These are phyloP conservation scores for Chytriomyces sp. DNA, from an alignment of 192 early-diverging fungal species.

Conservation along the genomic window DNA sequence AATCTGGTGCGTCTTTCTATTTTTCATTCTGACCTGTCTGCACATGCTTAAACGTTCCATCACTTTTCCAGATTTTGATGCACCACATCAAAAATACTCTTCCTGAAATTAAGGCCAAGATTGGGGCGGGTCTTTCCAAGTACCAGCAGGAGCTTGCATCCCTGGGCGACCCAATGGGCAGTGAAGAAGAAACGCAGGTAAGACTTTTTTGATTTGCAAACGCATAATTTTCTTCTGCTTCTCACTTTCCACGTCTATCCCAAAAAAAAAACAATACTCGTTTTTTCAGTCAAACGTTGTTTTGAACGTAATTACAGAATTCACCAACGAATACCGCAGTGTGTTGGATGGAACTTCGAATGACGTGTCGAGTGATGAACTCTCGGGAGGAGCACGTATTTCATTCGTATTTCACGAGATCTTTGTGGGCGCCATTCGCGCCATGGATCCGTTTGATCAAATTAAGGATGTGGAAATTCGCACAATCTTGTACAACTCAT, in stretches of 20 bases:
- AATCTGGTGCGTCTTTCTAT: constrained; percentile 73
- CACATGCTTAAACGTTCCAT: not conserved
- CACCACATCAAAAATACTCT: constrained; percentile 99
- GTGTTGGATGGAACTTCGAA: constrained; percentile 95
- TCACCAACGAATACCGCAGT: constrained; percentile 95
- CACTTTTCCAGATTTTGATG: constrained; percentile 83
- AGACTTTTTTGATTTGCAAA: constrained; percentile 2
- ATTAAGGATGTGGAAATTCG: constrained; percentile 99
- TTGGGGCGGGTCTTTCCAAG: constrained; percentile 80
- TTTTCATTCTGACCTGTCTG: not conserved
- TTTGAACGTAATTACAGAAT: constrained; percentile 98
- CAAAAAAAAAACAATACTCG: constrained; percentile 1
- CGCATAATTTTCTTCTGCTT: constrained; percentile 2
- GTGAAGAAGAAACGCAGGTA: constrained; percentile 70
- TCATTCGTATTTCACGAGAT: constrained; percentile 99
- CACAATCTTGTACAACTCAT: constrained; percentile 97
- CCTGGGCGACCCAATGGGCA: constrained; percentile 90
- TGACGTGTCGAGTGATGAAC: constrained; percentile 92
- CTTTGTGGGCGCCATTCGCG: constrained; percentile 86
- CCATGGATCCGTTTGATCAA: constrained; percentile 97
- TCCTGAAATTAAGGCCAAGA: constrained; percentile 99
- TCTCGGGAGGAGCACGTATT: constrained; percentile 98
- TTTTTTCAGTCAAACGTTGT: constrained; percentile 79
- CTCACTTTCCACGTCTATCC: not conserved
- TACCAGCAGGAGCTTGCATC: constrained; percentile 84